These are phyloP conservation scores for Yamadazyma olivae DNA, from an alignment of 805 yeast genomes.

Conservation along the genomic window DNA sequence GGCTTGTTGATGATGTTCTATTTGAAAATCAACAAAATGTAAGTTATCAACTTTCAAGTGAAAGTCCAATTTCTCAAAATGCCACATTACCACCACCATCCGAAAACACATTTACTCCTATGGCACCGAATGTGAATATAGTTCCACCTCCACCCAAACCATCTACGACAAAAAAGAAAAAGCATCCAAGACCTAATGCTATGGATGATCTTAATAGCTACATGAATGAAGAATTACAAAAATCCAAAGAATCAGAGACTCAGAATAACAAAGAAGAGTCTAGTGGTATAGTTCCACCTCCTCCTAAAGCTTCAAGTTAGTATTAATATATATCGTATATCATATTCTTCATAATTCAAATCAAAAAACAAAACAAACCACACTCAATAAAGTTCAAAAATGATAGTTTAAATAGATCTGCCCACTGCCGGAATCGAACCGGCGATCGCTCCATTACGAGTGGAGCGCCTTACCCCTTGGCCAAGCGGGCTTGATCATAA, in stretches of 20 bases:
- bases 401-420: conserved; percentile 15
- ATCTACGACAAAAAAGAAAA: conserved; percentile 25
- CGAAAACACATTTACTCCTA: conserved; percentile 10
- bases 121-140: conserved; percentile 9
- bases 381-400: background rate
- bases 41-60: conserved; percentile 14
- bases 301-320: conserved; percentile 16
- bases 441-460: conserved; percentile 55
- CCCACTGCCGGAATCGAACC: conserved; percentile 54
- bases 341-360: no score
- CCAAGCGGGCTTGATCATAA: no score
- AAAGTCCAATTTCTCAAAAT: conserved; percentile 3
- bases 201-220: conserved; percentile 31
- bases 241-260: conserved; percentile 34
- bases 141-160: conserved; percentile 16
- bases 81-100: conserved; percentile 5
- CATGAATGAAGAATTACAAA: conserved; percentile 43
- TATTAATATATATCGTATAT: background rate
- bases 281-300: conserved; percentile 29
- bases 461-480: conserved; percentile 55
- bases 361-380: no score
- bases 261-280: conserved; percentile 2
- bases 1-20: conserved; percentile 30
- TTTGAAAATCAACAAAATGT: conserved; percentile 25
- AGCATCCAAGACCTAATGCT: conserved; percentile 19